Evolutionary conservation across 2,329 filamentous ascomycete species (phyloP).

Genomic region (Dothidotthia symphoricarpi): DNA sequence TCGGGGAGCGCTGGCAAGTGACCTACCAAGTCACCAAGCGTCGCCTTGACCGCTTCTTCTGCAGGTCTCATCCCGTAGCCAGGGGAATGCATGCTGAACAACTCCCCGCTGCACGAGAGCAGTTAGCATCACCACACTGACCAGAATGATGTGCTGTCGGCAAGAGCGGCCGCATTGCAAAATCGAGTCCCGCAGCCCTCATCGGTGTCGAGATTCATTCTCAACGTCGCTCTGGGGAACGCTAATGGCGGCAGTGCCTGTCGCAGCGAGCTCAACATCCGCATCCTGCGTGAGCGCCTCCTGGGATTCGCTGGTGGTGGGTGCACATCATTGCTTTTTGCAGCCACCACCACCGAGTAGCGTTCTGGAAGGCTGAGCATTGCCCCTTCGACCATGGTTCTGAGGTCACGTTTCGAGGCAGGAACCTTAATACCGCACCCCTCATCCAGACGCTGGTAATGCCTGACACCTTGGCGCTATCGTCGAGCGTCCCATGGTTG

Average conservation of each 20-base stretch:
- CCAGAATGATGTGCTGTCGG: slow-evolving; percentile 15
- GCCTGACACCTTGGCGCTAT: slow-evolving; percentile 8
- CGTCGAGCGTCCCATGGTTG: slow-evolving; percentile 3
- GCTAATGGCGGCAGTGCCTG: slow-evolving; percentile 6
- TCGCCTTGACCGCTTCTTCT: slow-evolving; percentile 28
- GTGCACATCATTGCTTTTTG: slow-evolving; percentile 22
- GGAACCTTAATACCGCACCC: background rate
- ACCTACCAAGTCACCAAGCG: slow-evolving; percentile 12
- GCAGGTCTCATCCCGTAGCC: slow-evolving; percentile 16
- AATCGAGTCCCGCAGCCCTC: slow-evolving; percentile 5
- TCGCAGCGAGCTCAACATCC: background rate
- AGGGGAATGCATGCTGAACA: slow-evolving; percentile 24
- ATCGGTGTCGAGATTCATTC: background rate
- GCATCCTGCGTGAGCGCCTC: slow-evolving; percentile 5
- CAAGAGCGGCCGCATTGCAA: slow-evolving; percentile 19
- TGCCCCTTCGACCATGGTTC: background rate
- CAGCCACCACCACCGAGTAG: slow-evolving; percentile 6
- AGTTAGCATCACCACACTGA: slow-evolving; percentile 9
- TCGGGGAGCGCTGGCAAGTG: slow-evolving; percentile 20
- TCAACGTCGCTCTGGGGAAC: slow-evolving; percentile 7
- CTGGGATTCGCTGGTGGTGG: slow-evolving; percentile 12
- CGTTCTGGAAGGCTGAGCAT: slow-evolving; percentile 25
- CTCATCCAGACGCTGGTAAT: slow-evolving; percentile 10
- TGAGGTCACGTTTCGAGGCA: background rate
- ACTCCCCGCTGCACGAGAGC: slow-evolving; percentile 10